Conservation (phyloP, 1,139 yeast genomes). For the Fermentozyma sake region DNA sequence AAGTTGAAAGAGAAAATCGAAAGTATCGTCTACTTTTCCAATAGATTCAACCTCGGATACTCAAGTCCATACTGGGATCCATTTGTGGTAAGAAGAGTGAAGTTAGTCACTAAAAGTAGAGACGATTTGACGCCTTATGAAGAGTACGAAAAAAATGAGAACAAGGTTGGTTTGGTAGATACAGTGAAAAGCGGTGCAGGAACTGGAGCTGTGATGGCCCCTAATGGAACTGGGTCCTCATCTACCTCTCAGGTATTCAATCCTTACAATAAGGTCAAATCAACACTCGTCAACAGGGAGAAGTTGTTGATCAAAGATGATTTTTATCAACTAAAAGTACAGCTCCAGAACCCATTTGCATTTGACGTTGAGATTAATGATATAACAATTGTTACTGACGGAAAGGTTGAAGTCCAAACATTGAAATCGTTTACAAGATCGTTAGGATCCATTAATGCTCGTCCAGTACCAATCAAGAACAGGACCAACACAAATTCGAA, state of each 20-base stretch:
- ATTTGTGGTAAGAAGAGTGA: slow-evolving; percentile 51
- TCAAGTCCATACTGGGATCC: slow-evolving; percentile 65
- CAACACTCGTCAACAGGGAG: slow-evolving; percentile 18
- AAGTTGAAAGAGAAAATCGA: slow-evolving; percentile 25
- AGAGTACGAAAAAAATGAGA: slow-evolving; percentile 18
- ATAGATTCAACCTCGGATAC: slow-evolving; percentile 14
- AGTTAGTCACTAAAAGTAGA: slow-evolving; percentile 17
- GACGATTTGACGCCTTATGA: slow-evolving; percentile 32
- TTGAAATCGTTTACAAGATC: slow-evolving; percentile 8
- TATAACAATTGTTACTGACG: slow-evolving; percentile 39
- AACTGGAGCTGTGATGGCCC: too few relatives aligned
- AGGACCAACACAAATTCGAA: background rate
- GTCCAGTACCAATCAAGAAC: too few relatives aligned
- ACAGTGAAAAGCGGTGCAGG: slow-evolving; percentile 1
- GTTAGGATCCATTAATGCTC: background rate
- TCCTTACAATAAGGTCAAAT: slow-evolving; percentile 24
- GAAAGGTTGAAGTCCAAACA: slow-evolving; percentile 25
- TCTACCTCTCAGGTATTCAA: slow-evolving; percentile 21
- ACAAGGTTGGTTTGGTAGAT: slow-evolving; percentile 9
- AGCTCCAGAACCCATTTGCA: slow-evolving; percentile 75
- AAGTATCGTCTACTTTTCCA: slow-evolving; percentile 15
- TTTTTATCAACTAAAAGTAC: slow-evolving; percentile 46
- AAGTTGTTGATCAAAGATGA: slow-evolving; percentile 53
- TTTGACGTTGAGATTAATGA: slow-evolving; percentile 66
- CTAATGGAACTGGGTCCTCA: slow-evolving; percentile 1